A percentile compares a stretch with the other conserved stretches of the same genome.
Evolutionary conservation across 2,329 filamentous ascomycete genomes (phyloP).

Genomic region (Colletotrichum sublineola): DNA sequence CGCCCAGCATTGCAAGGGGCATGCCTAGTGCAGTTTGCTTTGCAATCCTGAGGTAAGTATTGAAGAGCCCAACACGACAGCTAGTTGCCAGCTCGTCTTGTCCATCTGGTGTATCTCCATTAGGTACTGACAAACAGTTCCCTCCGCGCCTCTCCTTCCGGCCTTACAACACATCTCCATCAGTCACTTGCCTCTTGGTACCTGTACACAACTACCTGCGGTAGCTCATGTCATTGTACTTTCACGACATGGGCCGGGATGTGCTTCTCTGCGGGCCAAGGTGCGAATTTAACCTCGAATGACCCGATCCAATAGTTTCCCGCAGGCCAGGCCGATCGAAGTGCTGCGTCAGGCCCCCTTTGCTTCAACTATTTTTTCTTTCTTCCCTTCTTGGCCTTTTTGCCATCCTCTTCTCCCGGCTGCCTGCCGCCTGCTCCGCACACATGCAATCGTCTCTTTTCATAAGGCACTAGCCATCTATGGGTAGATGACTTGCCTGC

Average conservation of each 20-base stretch:
- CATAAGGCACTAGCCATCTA: no score
- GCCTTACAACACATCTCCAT: not conserved
- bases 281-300: constrained; percentile 37
- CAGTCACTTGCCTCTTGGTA: not conserved
- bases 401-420: not conserved
- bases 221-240: not conserved
- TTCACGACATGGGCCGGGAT: constrained; percentile 30
- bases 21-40: constrained; percentile 19
- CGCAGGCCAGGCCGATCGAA: constrained; percentile 39
- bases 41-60: constrained; percentile 36
- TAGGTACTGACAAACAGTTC: no score
- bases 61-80: constrained; percentile 11
- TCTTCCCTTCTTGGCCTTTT: not conserved
- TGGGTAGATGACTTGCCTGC: no score
- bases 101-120: not conserved
- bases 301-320: constrained; percentile 37
- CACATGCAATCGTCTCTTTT: not conserved
- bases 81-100: not conserved
- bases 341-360: not conserved
- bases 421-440: not conserved
- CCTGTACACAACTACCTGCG: not conserved
- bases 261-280: constrained; percentile 6
- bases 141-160: not conserved
- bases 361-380: not conserved
- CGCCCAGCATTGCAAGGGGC: constrained; percentile 17